Conservation (phyloP, 495 filamentous ascomycete genomes). For the Trichocladium antarcticum region DNA sequence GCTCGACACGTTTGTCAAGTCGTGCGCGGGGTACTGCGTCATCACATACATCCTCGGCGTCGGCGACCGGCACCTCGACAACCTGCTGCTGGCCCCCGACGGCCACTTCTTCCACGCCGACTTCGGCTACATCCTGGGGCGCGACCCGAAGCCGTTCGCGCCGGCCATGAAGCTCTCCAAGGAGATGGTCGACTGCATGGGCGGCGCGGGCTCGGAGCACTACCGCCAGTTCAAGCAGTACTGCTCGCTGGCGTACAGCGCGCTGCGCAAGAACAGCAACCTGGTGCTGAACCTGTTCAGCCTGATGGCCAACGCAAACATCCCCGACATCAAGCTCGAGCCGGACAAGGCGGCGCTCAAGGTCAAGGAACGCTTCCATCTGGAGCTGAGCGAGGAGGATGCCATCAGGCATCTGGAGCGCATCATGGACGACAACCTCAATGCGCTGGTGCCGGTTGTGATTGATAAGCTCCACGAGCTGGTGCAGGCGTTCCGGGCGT, state of each 20-base stretch:
- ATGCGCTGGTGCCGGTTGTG: slow-evolving; percentile 78
- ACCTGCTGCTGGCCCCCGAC: slow-evolving; percentile 79
- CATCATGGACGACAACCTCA: slow-evolving; percentile 80
- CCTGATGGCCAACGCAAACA: slow-evolving; percentile 94
- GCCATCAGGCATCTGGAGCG: slow-evolving; percentile 76
- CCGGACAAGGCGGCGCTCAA: slow-evolving; percentile 88
- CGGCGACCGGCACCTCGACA: slow-evolving; percentile 92
- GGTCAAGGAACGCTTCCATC: slow-evolving; percentile 84
- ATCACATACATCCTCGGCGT: slow-evolving; percentile 99
- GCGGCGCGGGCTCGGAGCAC: slow-evolving; percentile 63
- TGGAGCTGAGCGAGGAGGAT: slow-evolving; percentile 90
- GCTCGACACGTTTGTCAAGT: slow-evolving; percentile 92
- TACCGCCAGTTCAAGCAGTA: slow-evolving; percentile 86
- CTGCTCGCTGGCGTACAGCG: slow-evolving; percentile 90
- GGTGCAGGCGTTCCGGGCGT: slow-evolving; percentile 80
- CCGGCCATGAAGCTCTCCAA: slow-evolving; percentile 93
- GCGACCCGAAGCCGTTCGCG: slow-evolving; percentile 94
- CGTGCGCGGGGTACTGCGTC: slow-evolving; percentile 94
- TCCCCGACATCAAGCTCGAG: slow-evolving; percentile 86
- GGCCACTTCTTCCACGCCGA: slow-evolving; percentile 98
- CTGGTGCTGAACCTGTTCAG: slow-evolving; percentile 94
- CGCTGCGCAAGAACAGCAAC: slow-evolving; percentile 76
- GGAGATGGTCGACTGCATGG: slow-evolving; percentile 99
- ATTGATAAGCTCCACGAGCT: slow-evolving; percentile 93
- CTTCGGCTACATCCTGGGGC: slow-evolving; percentile 94